Evolutionary conservation across 371 early-diverging fungal genomes (phyloP), one percentile per base, ranked within the genome.

Genomic region (Nematocida sp.): DNA sequence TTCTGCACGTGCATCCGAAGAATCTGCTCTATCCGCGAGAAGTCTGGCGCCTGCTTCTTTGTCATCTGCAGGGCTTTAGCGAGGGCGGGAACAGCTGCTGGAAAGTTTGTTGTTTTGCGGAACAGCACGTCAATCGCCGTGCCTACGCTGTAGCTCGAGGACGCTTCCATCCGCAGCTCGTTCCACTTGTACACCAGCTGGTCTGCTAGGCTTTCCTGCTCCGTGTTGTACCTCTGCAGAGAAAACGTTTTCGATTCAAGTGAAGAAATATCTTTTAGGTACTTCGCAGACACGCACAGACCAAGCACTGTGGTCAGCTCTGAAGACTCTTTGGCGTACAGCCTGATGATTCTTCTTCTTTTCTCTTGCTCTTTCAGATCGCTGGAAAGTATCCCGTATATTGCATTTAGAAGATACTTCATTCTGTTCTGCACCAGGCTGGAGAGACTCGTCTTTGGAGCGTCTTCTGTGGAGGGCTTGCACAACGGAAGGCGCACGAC

Each of bases 311-410:
- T 67, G 23, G 21, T 46, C 31, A 67, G 62, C 50, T 67, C 67
- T 19, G 55, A 32, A 5, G 58, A 29, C 41, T 58, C 67, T 19
- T 58, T 27, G 17, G 21, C 41, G 49, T 67, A 67, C 25, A 67
- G 48, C 15, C 60, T 17, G 5, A 67, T 58, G 19, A 67, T 13
- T 29, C 40, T 62, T 57, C 67, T 31, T 43, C 67, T 55, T 46
- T 60, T 67, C 29, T 67, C 67, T 67, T 67, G 67, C 31, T 67
- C 67, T 60, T 67, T 67, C 23, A 50, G 11, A 31, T 67, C 67
- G 8, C 36, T 49, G 19, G 55, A 31, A 17, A 23, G 37, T 67
- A 67, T 67, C 8, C 19, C 38, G 32, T 67, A 67, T 45, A 67
- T 57, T 11, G 41, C 8, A 25, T 67, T 58, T 11, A 58, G 36